Percentiles rank a stretch among this genome's conserved stretches.
These are phyloP conservation scores for Mycena rebaudengoi DNA, from an alignment of 768 basidiomycete species.

Conservation along the genomic window DNA sequence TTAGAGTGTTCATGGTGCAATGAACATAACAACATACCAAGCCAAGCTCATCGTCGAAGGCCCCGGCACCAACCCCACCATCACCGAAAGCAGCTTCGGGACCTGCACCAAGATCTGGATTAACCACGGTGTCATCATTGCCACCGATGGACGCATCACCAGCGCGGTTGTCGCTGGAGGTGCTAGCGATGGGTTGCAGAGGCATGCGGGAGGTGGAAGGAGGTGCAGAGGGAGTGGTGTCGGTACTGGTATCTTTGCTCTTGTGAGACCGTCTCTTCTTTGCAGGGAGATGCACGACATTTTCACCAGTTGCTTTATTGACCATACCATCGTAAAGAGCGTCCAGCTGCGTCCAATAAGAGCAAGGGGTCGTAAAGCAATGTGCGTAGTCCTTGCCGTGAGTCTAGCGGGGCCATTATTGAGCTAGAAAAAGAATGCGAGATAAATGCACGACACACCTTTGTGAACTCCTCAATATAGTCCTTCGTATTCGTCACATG, in stretches of 20 bases:
- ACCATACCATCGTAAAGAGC: not conserved
- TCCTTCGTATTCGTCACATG: not conserved
- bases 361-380: not conserved
- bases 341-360: conserved; percentile 1
- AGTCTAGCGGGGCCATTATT: not conserved
- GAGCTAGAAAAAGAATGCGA: not conserved
- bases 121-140: no score
- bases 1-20: no score
- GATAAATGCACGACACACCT: not conserved
- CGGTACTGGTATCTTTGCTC: not conserved
- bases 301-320: not conserved
- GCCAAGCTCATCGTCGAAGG: no score
- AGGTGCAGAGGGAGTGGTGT: not conserved
- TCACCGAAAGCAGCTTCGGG: no score
- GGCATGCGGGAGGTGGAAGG: not conserved
- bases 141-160: no score
- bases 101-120: no score
- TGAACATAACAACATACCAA: no score
- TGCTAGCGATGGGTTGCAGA: no score
- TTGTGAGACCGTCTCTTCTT: not conserved
- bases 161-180: no score
- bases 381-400: not conserved
- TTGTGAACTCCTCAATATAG: not conserved
- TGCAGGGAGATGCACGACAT: not conserved
- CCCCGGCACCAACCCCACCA: no score